These are phyloP conservation scores for cucumber (Cucumis sativus) DNA, from an alignment of 306 rosid genomes.

Conservation along the genomic window DNA sequence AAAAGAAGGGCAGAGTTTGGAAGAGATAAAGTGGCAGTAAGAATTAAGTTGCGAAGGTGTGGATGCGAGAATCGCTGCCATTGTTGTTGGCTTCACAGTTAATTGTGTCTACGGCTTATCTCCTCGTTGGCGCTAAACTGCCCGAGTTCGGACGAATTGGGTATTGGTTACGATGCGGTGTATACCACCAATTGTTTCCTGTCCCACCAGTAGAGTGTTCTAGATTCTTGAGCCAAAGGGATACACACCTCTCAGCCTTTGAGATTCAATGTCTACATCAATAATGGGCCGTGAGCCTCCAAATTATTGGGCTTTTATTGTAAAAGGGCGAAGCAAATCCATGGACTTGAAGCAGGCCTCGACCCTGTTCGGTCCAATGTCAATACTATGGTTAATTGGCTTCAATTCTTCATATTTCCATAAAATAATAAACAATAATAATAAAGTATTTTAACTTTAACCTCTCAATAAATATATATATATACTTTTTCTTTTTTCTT, in stretches of 20 bases:
- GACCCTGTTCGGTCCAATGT: background rate
- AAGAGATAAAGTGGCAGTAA: slow-evolving; percentile 8
- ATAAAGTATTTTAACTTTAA: too few relatives aligned
- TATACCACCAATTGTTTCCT: background rate
- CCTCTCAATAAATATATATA: too few relatives aligned
- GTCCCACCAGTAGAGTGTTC: background rate
- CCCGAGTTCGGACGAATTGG: background rate
- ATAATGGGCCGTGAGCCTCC: background rate
- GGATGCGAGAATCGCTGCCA: slow-evolving; percentile 32
- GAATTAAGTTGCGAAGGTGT: slow-evolving; percentile 31
- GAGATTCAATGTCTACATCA: background rate
- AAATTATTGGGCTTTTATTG: background rate
- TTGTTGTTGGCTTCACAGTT: slow-evolving; percentile 8
- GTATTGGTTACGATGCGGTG: background rate
- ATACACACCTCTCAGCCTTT: background rate
- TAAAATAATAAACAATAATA: too few relatives aligned
- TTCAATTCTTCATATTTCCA: background rate
- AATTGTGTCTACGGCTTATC: slow-evolving; percentile 25
- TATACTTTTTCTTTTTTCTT: too few relatives aligned
- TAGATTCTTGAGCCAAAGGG: background rate
- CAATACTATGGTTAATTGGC: background rate
- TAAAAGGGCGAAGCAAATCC: background rate
- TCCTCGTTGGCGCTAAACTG: slow-evolving; percentile 11
- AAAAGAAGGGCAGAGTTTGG: slow-evolving; percentile 1
- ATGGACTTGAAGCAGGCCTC: background rate